Evolutionary conservation across 352 stramenopile species (phyloP).

Genomic region (Pythium phragmitis): DNA sequence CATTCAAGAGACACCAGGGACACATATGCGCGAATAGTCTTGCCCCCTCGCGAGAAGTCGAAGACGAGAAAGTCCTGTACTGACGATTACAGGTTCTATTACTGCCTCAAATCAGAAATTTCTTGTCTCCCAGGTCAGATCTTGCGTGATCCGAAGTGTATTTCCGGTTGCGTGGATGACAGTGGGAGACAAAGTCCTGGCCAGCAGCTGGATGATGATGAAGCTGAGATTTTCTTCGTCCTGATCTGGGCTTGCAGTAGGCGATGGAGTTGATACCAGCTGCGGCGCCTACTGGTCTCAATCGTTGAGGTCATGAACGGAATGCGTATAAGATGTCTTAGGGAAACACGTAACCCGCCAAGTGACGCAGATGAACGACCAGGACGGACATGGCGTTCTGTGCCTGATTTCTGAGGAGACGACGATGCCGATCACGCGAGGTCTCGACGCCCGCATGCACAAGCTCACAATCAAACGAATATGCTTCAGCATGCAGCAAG

Average conservation of each 20-base stretch:
- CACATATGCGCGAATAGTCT: background rate
- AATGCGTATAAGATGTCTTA: conserved; percentile 1
- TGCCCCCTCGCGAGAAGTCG: conserved; percentile 1
- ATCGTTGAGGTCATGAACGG: background rate
- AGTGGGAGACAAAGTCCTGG: too few species aligned
- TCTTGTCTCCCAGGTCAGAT: background rate
- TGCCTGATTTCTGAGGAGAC: background rate
- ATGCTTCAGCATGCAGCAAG: background rate
- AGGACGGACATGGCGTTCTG: background rate
- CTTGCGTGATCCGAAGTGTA: background rate
- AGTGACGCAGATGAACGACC: background rate
- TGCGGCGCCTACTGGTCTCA: background rate
- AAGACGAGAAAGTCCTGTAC: conserved; percentile 1
- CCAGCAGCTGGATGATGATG: too few species aligned
- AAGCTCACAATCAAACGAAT: background rate
- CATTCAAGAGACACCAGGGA: background rate
- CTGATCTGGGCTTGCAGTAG: background rate
- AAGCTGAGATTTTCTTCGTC: too few species aligned
- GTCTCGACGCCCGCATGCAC: background rate
- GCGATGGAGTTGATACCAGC: background rate
- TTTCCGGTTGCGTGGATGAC: background rate
- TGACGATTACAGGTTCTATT: too few species aligned
- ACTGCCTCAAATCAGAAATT: background rate
- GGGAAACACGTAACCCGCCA: background rate
- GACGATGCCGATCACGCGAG: background rate